A percentile compares a stretch with the other conserved stretches of the same genome.
phyloP scores from a whole-genome alignment of 768 basidiomycete species.

The Collybiopsis confluens region DNA sequence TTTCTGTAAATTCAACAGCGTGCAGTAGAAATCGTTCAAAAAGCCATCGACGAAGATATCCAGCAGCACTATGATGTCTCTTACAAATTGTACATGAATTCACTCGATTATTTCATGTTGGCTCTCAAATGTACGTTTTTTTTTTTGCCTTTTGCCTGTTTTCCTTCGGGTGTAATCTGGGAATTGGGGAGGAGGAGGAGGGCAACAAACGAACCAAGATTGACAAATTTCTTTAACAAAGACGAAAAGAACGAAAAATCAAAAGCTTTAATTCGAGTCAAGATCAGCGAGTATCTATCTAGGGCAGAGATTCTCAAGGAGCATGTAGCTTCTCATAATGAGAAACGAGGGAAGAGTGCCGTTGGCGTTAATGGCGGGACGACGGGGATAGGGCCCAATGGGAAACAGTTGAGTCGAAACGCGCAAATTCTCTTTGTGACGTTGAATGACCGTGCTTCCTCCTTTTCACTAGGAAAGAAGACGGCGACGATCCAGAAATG shows the following conservation, averaged over 20 bases:
- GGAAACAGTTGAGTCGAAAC: constrained; percentile 31
- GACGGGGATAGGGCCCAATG: constrained; percentile 39
- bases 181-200: no score
- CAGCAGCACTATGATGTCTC: constrained; percentile 93
- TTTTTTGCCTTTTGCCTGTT: no score
- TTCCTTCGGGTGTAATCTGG: no score
- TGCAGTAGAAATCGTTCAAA: constrained; percentile 89
- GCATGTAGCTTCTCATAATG: constrained; percentile 62
- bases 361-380: constrained; percentile 37
- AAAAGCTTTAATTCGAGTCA: constrained; percentile 76
- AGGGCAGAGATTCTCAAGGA: constrained; percentile 91
- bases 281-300: constrained; percentile 87
- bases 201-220: no score
- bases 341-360: constrained; percentile 55
- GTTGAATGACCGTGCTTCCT: neutral
- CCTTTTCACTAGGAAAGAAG: constrained; percentile 30
- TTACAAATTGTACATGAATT: constrained; percentile 92
- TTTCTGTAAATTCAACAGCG: constrained; percentile 33
- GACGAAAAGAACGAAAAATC: constrained; percentile 96
- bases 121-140: constrained; percentile 85
- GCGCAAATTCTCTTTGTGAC: neutral
- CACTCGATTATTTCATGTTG: constrained; percentile 97
- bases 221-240: constrained; percentile 22
- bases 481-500: constrained; percentile 73
- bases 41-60: constrained; percentile 88